These are phyloP conservation scores for Fusarium ramigenum DNA, from an alignment of 2,329 filamentous ascomycete genomes.

Conservation along the genomic window DNA sequence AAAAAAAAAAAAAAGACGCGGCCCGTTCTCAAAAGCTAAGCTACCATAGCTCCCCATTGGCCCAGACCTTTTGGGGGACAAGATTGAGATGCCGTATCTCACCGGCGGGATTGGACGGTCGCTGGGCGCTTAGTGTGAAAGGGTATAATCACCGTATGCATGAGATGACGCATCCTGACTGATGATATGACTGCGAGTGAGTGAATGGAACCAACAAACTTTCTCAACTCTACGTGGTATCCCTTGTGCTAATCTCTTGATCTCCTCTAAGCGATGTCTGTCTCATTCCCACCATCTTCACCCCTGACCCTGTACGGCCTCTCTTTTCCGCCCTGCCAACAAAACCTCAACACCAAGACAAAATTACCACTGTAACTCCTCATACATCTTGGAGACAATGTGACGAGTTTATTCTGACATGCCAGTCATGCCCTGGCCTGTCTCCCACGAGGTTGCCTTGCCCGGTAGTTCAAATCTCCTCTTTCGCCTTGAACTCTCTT, in stretches of 20 bases:
- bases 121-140: neutral
- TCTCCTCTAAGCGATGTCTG: neutral
- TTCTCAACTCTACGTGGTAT: neutral
- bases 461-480: neutral
- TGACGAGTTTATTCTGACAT: neutral
- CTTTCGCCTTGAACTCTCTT: neutral
- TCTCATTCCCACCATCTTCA: neutral
- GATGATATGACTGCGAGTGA: neutral
- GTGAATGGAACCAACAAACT: neutral
- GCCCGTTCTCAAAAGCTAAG: neutral
- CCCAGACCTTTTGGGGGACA: neutral
- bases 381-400: too few relatives aligned
- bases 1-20: neutral
- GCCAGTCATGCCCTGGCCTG: neutral
- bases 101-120: neutral
- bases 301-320: conserved; percentile 8
- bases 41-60: neutral
- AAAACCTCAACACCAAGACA: neutral
- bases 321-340: conserved; percentile 16
- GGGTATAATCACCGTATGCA: neutral
- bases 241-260: neutral
- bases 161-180: neutral
- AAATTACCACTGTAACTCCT: neutral
- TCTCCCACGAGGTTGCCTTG: conserved; percentile 5
- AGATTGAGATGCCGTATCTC: neutral